Base-by-base conservation (phyloP, 2,329 filamentous ascomycete species). In the Diaporthe caulivora region DNA sequence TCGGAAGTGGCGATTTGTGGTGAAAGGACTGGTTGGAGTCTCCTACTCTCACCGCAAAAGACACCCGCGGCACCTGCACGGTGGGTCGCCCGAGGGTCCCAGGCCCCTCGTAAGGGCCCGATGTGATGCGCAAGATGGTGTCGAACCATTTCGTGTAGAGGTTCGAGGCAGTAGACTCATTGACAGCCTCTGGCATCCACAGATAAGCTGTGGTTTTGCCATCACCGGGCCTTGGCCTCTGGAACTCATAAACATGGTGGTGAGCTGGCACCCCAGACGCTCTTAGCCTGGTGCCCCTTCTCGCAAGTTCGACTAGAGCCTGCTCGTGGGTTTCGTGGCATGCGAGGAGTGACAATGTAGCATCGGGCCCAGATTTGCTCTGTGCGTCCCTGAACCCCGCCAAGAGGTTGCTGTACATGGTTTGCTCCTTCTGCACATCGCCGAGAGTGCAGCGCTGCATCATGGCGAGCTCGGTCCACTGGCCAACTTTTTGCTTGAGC, bases 131-230 rank as follows among this genome's bases (percentile, higher is more conserved):
- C 71, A 67, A 65, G 4, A 73, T 29, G 15, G 58, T 67, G 26
- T 47, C 54, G 51, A 75, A 73, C 71, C 67, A 71, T 29, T 24
- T 26, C 40, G 70, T 34, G 17, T 75, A 73, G 3, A 34, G 13
- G 18, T 18, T 37, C 15, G 57, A 42, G 18, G 67, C 17, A 17
- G 53, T 68, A 26, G 31, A 3, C 10, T 7, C 3, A n/a, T 17
- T 11, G 53, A 54, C 58, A 13, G 34, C 18, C n/a, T 24, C 6
- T 3, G 65, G 60, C 71, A 70, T 67, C 57, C 60, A 65, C 21
- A 75, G 29, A 24, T 73, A 75, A 8, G 71, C 37, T 13, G 13
- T 54, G 34, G 58, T 5, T 2, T 17, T 11, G n/a, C 68, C 1
- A 29, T 51, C 13, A 51, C 29, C 21, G 10, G 15, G 34, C 3